Conservation (phyloP, 768 basidiomycete genomes). For the Boletus pseudo-olivaceus region DNA sequence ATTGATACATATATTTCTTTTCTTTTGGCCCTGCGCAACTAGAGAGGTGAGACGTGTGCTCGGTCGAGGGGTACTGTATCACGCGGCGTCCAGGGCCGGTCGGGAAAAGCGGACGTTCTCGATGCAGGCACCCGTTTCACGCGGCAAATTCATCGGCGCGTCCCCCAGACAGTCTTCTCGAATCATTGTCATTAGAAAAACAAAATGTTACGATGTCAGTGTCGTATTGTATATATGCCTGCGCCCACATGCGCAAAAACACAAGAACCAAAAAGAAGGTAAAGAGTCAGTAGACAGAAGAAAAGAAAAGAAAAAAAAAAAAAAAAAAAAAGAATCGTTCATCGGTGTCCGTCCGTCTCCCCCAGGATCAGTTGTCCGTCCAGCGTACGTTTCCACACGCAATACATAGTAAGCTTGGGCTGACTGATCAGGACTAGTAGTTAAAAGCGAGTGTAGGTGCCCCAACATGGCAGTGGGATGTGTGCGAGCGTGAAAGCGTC, state of each 20-base stretch:
- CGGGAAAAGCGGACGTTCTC: not conserved
- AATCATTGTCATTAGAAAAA: slow-evolving; percentile 27
- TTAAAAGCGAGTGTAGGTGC: slow-evolving; percentile 23
- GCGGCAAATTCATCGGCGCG: not conserved
- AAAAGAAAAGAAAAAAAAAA: not conserved
- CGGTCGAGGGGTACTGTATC: not conserved
- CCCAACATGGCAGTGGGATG: slow-evolving; percentile 3
- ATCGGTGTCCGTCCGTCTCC: slow-evolving; percentile 25
- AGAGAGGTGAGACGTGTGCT: slow-evolving; percentile 15
- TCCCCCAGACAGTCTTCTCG: slow-evolving; percentile 23
- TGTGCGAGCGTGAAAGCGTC: not conserved
- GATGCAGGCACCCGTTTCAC: slow-evolving; percentile 15
- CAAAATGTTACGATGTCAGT: slow-evolving; percentile 21
- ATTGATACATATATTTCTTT: not conserved
- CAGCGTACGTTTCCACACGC: slow-evolving; percentile 28
- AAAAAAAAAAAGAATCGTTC: too few relatives aligned
- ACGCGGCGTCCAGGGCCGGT: not conserved
- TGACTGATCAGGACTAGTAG: slow-evolving; percentile 7
- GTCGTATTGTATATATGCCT: slow-evolving; percentile 32
- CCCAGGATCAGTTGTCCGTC: slow-evolving; percentile 17
- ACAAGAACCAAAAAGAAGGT: slow-evolving; percentile 14
- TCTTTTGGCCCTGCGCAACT: slow-evolving; percentile 7
- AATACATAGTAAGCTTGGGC: slow-evolving; percentile 21
- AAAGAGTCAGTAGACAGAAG: slow-evolving; percentile 15
- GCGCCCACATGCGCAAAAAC: slow-evolving; percentile 14